phyloP scores from a whole-genome alignment of 306 rosid genomes.

The Vachellia pachyceras region DNA sequence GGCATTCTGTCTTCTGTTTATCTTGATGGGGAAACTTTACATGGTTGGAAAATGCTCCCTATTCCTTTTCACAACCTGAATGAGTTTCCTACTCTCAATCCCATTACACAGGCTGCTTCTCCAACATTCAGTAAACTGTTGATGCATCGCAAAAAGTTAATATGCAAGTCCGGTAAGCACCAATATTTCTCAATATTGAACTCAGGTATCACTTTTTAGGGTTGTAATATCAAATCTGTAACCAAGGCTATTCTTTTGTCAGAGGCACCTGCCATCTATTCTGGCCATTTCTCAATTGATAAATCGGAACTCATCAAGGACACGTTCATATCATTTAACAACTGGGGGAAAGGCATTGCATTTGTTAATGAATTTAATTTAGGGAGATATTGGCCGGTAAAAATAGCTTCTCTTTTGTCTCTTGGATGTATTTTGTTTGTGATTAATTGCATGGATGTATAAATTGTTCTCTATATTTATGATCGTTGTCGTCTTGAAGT shows the following conservation, averaged over 20 bases:
- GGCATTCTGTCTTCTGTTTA: slow-evolving; percentile 89
- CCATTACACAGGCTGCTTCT: slow-evolving; percentile 49
- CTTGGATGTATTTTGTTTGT: slow-evolving; percentile 23
- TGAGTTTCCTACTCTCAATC: slow-evolving; percentile 54
- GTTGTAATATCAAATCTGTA: slow-evolving; percentile 31
- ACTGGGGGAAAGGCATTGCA: slow-evolving; percentile 88
- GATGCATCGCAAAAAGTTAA: slow-evolving; percentile 44
- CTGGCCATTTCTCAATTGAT: slow-evolving; percentile 68
- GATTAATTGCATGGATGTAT: slow-evolving; percentile 7
- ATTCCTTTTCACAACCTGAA: slow-evolving; percentile 74
- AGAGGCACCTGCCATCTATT: slow-evolving; percentile 83
- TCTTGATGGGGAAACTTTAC: slow-evolving; percentile 56
- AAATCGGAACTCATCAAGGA: slow-evolving; percentile 62
- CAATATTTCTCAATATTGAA: slow-evolving; percentile 18
- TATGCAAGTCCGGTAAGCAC: slow-evolving; percentile 56
- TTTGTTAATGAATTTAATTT: slow-evolving; percentile 77
- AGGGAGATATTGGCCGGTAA: slow-evolving; percentile 98
- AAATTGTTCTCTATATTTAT: slow-evolving; percentile 5
- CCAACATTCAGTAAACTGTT: slow-evolving; percentile 44
- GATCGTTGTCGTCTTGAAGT: slow-evolving; percentile 14
- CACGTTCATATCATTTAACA: slow-evolving; percentile 74
- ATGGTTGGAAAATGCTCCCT: slow-evolving; percentile 75
- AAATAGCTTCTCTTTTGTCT: slow-evolving; percentile 21
- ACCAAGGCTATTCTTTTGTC: slow-evolving; percentile 41
- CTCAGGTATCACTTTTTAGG: slow-evolving; percentile 19